These are phyloP conservation scores for Yarrowia yakushimensis DNA, from an alignment of 805 yeast species.

Conservation along the genomic window DNA sequence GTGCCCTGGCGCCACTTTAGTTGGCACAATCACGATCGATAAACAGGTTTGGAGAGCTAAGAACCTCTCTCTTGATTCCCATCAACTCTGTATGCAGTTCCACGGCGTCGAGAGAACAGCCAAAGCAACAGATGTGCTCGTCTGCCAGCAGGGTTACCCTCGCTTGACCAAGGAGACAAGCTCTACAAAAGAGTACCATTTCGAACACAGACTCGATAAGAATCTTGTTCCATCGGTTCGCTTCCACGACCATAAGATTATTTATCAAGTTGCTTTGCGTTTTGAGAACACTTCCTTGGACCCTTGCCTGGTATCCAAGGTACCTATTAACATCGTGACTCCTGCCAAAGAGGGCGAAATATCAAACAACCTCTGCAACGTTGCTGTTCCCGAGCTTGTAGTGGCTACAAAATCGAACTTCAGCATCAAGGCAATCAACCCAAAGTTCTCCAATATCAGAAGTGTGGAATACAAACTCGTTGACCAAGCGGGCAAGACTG, in stretches of 20 bases:
- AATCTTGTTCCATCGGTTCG: not conserved
- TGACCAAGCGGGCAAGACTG: not conserved
- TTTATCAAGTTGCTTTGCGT: not conserved
- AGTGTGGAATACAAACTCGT: not conserved
- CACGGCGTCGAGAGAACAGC: slow-evolving; percentile 1
- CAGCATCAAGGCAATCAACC: not conserved
- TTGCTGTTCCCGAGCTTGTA: not conserved
- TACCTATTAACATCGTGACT: not conserved
- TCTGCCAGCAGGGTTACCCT: not conserved
- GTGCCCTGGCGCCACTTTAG: not conserved
- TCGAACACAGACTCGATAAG: not conserved
- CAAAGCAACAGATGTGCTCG: not conserved
- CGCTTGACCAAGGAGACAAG: not conserved
- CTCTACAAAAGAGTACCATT: not conserved
- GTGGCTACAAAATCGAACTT: not conserved
- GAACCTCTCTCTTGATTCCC: not conserved
- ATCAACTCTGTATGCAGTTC: not conserved
- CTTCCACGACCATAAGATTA: not conserved
- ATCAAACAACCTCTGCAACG: not conserved
- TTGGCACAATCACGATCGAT: not conserved
- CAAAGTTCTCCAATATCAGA: not conserved
- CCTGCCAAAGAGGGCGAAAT: not conserved
- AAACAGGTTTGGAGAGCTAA: not conserved
- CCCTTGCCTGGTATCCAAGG: not conserved
- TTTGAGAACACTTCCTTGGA: not conserved